A percentile compares a stretch with the other conserved stretches of the same genome.
These are phyloP conservation scores for Pichia sp. DNA, from an alignment of 1,139 yeast species.

Conservation along the genomic window DNA sequence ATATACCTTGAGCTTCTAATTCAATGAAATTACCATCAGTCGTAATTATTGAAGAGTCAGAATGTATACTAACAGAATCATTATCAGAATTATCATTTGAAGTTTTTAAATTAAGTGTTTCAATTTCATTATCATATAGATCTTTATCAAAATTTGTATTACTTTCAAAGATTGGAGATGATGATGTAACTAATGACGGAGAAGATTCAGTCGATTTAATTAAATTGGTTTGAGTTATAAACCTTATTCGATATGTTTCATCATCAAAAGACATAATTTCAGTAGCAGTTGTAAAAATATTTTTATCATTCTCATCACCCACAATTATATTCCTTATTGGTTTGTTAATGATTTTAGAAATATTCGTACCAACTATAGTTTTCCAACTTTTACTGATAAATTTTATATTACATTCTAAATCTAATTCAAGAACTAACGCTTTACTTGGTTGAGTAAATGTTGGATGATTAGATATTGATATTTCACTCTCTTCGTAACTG, in stretches of 20 bases:
- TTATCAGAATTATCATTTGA: slow-evolving; percentile 16
- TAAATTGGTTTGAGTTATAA: slow-evolving; percentile 48
- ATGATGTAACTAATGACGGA: background rate
- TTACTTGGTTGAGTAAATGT: slow-evolving; percentile 42
- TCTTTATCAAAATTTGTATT: background rate
- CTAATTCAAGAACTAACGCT: slow-evolving; percentile 81
- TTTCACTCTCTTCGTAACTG: background rate
- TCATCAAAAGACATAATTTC: slow-evolving; percentile 68
- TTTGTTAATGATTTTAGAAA: slow-evolving; percentile 45
- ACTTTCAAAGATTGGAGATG: background rate
- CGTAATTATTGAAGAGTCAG: slow-evolving; percentile 25
- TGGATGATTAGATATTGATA: background rate
- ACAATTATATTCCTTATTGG: slow-evolving; percentile 62
- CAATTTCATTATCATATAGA: slow-evolving; percentile 16
- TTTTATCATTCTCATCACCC: slow-evolving; percentile 58
- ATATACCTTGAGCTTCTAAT: slow-evolving; percentile 92
- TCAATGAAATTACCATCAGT: slow-evolving; percentile 57
- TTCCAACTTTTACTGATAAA: slow-evolving; percentile 78
- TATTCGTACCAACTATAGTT: slow-evolving; percentile 59
- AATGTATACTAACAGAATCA: slow-evolving; percentile 25
- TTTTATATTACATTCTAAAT: slow-evolving; percentile 68
- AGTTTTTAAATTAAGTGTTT: slow-evolving; percentile 4
- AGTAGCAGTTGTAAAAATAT: slow-evolving; percentile 65
- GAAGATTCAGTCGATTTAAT: slow-evolving; percentile 18
- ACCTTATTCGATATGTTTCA: slow-evolving; percentile 69